phyloP scores from a whole-genome alignment of 2,329 filamentous ascomycete species.

The Pseudogymnoascus sp. region DNA sequence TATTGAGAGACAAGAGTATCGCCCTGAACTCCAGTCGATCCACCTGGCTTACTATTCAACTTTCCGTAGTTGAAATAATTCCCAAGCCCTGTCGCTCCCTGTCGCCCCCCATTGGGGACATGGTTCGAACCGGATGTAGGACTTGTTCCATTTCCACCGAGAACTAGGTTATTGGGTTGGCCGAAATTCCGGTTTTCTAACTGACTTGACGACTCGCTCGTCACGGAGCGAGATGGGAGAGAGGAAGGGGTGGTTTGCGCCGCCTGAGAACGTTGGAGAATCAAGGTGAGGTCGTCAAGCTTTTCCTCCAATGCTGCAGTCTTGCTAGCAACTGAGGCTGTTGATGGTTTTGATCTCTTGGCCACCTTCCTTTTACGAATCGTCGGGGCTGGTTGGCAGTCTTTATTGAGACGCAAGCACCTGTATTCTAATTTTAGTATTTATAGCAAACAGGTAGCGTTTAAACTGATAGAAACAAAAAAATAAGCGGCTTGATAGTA shows the following conservation, averaged over 20 bases:
- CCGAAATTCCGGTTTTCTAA: background rate
- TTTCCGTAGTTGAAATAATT: background rate
- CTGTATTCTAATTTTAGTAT: slow-evolving; percentile 8
- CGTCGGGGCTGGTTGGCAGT: slow-evolving; percentile 12
- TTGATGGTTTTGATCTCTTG: slow-evolving; percentile 10
- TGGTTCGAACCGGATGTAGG: background rate
- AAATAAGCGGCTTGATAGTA: background rate
- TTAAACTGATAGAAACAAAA: background rate
- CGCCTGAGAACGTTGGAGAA: slow-evolving; percentile 12
- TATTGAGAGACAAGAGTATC: background rate
- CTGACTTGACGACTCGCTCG: background rate
- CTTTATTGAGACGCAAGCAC: slow-evolving; percentile 13
- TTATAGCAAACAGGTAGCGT: background rate
- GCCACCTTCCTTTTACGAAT: slow-evolving; percentile 10
- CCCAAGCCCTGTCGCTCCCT: background rate
- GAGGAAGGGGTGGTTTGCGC: background rate
- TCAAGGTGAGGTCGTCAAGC: slow-evolving; percentile 14
- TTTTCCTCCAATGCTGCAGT: slow-evolving; percentile 16
- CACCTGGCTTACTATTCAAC: background rate
- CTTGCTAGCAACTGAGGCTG: slow-evolving; percentile 5
- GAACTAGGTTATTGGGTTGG: background rate
- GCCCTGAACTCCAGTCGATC: background rate
- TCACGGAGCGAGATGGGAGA: background rate
- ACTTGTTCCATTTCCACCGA: background rate
- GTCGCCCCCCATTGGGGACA: background rate